These are phyloP conservation scores for Trichosporon sp. DNA, from an alignment of 1,284 basidiomycete genomes.

Conservation along the genomic window DNA sequence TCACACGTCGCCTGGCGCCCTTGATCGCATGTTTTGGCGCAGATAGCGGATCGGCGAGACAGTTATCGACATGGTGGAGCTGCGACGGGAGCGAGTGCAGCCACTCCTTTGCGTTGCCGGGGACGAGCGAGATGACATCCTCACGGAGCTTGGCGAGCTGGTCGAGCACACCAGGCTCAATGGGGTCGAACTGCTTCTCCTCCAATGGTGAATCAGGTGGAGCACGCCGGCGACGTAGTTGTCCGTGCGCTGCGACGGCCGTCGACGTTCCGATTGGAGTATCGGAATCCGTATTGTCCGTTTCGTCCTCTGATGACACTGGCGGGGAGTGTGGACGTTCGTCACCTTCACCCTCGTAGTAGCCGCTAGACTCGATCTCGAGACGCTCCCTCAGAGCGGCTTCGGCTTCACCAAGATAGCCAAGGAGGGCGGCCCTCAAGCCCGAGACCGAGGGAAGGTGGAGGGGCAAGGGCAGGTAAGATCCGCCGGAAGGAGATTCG, in stretches of 20 bases:
- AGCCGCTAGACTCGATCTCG: slow-evolving; percentile 29
- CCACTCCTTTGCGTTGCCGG: slow-evolving; percentile 41
- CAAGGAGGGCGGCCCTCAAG: slow-evolving; percentile 51
- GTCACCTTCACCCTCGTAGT: slow-evolving; percentile 2
- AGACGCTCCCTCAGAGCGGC: slow-evolving; percentile 45
- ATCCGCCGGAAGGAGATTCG: background rate
- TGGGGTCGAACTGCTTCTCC: background rate
- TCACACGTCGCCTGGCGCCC: slow-evolving; percentile 44
- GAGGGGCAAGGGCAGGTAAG: slow-evolving; percentile 23
- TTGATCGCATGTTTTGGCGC: slow-evolving; percentile 35
- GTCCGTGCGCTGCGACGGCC: slow-evolving; percentile 5
- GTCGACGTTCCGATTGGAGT: slow-evolving; percentile 12
- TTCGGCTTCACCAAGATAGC: slow-evolving; percentile 55
- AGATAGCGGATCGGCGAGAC: slow-evolving; percentile 29
- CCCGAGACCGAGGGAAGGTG: slow-evolving; percentile 38
- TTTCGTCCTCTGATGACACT: slow-evolving; percentile 31
- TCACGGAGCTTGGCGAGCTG: slow-evolving; percentile 49
- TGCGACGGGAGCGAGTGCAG: slow-evolving; percentile 43
- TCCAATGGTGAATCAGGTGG: background rate
- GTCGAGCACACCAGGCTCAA: slow-evolving; percentile 38
- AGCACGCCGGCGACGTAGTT: slow-evolving; percentile 15
- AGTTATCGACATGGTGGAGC: slow-evolving; percentile 43
- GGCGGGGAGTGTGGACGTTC: slow-evolving; percentile 11
- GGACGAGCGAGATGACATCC: slow-evolving; percentile 50
- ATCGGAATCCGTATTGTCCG: slow-evolving; percentile 22